phyloP scores from a whole-genome alignment of 2,329 filamentous ascomycete species.

The Pyricularia pennisetigena region DNA sequence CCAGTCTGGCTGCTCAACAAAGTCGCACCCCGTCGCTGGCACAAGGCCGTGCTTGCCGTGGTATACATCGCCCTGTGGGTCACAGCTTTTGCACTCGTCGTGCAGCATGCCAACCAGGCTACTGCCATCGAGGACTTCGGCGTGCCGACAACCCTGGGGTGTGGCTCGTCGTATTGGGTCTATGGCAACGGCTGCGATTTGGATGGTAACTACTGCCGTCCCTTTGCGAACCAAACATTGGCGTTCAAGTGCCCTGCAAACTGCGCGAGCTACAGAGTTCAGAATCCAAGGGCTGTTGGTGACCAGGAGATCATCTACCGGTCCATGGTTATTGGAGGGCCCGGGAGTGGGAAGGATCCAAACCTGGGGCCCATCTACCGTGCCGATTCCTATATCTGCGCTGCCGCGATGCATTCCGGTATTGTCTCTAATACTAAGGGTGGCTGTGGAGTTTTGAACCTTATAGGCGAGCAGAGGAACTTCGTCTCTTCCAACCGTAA shows the following conservation, averaged over 20 bases:
- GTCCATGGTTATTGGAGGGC: constrained; percentile 60
- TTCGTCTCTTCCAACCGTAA: constrained; percentile 57
- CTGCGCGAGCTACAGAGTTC: constrained; percentile 53
- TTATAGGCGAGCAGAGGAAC: constrained; percentile 50
- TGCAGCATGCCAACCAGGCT: constrained; percentile 49
- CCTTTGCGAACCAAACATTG: constrained; percentile 60
- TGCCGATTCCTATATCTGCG: constrained; percentile 73
- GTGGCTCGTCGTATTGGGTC: constrained; percentile 61
- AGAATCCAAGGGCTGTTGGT: constrained; percentile 69
- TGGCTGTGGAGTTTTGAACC: constrained; percentile 61
- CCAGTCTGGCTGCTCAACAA: constrained; percentile 55
- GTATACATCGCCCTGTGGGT: constrained; percentile 59
- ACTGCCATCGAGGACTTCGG: constrained; percentile 60
- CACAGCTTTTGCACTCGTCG: constrained; percentile 57
- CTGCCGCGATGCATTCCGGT: constrained; percentile 65
- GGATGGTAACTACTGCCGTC: constrained; percentile 64
- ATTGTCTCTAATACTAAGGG: constrained; percentile 55
- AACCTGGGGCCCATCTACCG: constrained; percentile 52
- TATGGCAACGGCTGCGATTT: constrained; percentile 63
- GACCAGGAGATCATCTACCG: constrained; percentile 55
- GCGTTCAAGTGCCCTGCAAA: constrained; percentile 68
- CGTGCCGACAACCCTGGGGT: constrained; percentile 53
- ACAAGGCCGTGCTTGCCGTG: constrained; percentile 47
- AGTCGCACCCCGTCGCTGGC: constrained; percentile 47
- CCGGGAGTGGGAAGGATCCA: constrained; percentile 25